Evolutionary conservation across 148 eudicot genomes (phyloP), one percentile per base, ranked within the genome.

Genomic region (Silene uniflora): DNA sequence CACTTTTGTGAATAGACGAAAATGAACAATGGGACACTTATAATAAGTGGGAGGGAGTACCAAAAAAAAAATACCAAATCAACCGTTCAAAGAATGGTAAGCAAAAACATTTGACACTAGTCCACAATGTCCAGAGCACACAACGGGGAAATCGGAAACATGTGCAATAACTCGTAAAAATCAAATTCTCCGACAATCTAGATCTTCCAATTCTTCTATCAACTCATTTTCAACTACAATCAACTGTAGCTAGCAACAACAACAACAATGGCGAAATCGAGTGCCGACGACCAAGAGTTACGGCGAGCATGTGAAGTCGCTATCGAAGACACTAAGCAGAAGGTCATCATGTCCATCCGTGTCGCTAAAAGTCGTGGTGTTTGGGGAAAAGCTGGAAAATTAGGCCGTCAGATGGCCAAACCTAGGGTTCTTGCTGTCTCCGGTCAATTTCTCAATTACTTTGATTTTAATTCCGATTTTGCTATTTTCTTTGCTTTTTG

Each of bases 341-440:
- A 84, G 79, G 76, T 90, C 73, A 78, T 85, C 5, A 76, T 94
- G 86, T 85, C 96, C 67, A 91, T 90, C 71, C 88, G 98, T 14
- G 98, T 94, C 35, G 93, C 91, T 65, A 94, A 94, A 83, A 88
- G 96, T 83, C 91, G 89, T 7, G 93, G 96, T 8, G 87, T 88
- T 78, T 94, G 91, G 91, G 92, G 91, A 7, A 94, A 91, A 85
- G 60, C 92, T 32, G 86, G 81, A n/a, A 94, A 91, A 81, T 73
- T 94, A 25, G 92, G 93, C 17, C 90, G 88, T 76, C 89, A 86
- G 55, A 90, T 89, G 95, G 97, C 97, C 55, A 91, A 92, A 82
- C 91, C 97, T 73, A 83, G 95, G 67, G 93, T 92, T 83, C 88
- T 92, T 84, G 97, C 88, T 77, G 80, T 92, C 78, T 87, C 87